These are phyloP conservation scores for Circinella minor DNA, from an alignment of 371 early-diverging fungal species.

Conservation along the genomic window DNA sequence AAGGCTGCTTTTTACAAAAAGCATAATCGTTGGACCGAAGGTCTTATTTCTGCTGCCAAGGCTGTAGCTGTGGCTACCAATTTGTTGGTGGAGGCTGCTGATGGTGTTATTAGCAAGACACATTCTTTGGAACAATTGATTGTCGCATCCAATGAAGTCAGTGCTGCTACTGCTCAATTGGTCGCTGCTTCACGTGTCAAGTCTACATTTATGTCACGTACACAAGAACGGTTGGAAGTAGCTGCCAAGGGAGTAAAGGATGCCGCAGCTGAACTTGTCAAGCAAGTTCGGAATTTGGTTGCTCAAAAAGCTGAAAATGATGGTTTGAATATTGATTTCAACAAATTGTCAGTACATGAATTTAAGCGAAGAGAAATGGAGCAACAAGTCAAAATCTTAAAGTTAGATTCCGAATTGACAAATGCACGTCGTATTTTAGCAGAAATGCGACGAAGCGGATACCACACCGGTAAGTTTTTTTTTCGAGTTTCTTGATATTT, in stretches of 20 bases:
- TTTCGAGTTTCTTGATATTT: no score
- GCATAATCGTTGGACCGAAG: constrained; percentile 99
- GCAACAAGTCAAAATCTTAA: constrained; percentile 95
- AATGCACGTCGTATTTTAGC: constrained; percentile 87
- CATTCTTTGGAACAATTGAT: constrained; percentile 92
- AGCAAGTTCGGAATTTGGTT: constrained; percentile 89
- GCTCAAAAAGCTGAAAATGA: constrained; percentile 60
- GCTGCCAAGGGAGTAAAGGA: constrained; percentile 94
- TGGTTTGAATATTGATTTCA: constrained; percentile 68
- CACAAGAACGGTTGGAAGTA: constrained; percentile 89
- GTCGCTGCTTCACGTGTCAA: constrained; percentile 97
- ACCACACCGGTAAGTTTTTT: constrained; percentile 39
- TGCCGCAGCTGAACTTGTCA: constrained; percentile 90
- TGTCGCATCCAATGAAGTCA: constrained; percentile 95
- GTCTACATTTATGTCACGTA: constrained; percentile 87
- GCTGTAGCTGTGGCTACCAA: constrained; percentile 93
- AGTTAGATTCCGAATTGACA: constrained; percentile 90
- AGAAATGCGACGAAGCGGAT: constrained; percentile 82
- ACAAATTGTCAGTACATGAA: constrained; percentile 85
- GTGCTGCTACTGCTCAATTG: constrained; percentile 95
- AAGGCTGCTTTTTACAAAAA: constrained; percentile 96
- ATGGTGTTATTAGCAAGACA: constrained; percentile 92
- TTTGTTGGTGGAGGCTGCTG: constrained; percentile 91
- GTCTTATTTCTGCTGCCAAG: constrained; percentile 96
- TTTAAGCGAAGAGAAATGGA: constrained; percentile 97